Evolutionary conservation across 768 basidiomycete genomes (phyloP), one percentile per base, ranked within the genome.

Genomic region (Suillus luteus): DNA sequence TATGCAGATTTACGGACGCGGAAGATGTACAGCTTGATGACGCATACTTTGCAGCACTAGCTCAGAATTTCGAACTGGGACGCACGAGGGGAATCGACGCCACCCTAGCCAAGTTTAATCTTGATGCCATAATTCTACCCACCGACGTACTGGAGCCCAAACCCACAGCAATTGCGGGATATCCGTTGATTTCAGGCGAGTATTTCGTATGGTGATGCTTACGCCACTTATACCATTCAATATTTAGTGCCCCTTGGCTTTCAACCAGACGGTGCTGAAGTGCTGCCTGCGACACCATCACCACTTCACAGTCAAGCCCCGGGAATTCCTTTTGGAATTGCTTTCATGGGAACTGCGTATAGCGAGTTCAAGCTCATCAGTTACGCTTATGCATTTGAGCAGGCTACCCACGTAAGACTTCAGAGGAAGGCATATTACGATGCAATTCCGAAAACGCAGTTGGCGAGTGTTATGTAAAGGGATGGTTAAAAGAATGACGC

Each of bases 381-480:
- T n/a, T 76, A 74, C 55, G 81, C 81, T 27, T 82, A 79, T 67
- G 82, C 83, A 24, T 83, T 78, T 62, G 83, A 83, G 71, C 87
- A 89, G 69, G 80, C 81, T 60, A 90, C 88, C 5, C 78, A 82
- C 55, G 82, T 79, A 2, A 71, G 87, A 8, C 68, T 86, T 58
- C 68, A 70, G 61, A 41, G 73, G 80, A 78, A 81, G 67, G 86
- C 85, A 1, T 85, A 78, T 63, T 63, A 74, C 1, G 83, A 74
- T 22, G 87, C 86, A 31, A 81, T 87, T 40, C 87, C 87, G 5
- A 83, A 76, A 69, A 86, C 85, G 2, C 87, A 83, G 64, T 69
- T 82, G 12, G 66, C 40, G 27, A 76, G 80, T 60, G 71, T 79
- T 17, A 40, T 78, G 5, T 43, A 51, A 58, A 65, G 57, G 63